These are phyloP conservation scores for Dillenia suffruticosa DNA, from an alignment of 164 flowering plant genomes.

Conservation along the genomic window DNA sequence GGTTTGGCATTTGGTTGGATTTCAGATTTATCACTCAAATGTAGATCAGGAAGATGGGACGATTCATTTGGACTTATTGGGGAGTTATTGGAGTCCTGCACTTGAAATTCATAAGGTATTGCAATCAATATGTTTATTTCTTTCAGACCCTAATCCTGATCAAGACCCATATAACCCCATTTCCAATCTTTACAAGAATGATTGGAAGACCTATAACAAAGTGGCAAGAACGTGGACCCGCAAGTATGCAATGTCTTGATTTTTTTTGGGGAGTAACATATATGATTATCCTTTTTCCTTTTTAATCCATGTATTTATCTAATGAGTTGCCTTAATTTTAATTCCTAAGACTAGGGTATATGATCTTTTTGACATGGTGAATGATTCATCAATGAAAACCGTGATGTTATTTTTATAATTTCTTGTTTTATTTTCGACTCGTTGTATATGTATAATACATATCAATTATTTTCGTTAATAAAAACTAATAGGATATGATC, in stretches of 20 bases:
- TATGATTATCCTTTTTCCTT: too few species aligned
- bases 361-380: too few species aligned
- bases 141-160: slow-evolving; percentile 19
- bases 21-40: slow-evolving; percentile 30
- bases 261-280: neutral
- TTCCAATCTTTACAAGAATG: slow-evolving; percentile 8
- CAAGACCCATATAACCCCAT: slow-evolving; percentile 1
- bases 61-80: slow-evolving; percentile 18
- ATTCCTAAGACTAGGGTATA: too few species aligned
- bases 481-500: too few species aligned
- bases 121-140: slow-evolving; percentile 22
- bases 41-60: slow-evolving; percentile 10
- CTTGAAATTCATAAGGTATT: slow-evolving; percentile 7
- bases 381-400: too few species aligned
- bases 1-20: neutral
- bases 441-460: too few species aligned
- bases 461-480: too few species aligned
- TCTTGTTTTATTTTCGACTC: too few species aligned
- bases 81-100: slow-evolving; percentile 11
- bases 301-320: too few species aligned
- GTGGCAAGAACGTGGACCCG: slow-evolving; percentile 18
- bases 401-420: too few species aligned
- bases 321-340: too few species aligned
- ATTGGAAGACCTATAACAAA: slow-evolving; percentile 1
- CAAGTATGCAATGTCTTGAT: slow-evolving; percentile 15